These are phyloP conservation scores for Tylopilus sp. DNA, from an alignment of 1,284 basidiomycete genomes.

Conservation along the genomic window DNA sequence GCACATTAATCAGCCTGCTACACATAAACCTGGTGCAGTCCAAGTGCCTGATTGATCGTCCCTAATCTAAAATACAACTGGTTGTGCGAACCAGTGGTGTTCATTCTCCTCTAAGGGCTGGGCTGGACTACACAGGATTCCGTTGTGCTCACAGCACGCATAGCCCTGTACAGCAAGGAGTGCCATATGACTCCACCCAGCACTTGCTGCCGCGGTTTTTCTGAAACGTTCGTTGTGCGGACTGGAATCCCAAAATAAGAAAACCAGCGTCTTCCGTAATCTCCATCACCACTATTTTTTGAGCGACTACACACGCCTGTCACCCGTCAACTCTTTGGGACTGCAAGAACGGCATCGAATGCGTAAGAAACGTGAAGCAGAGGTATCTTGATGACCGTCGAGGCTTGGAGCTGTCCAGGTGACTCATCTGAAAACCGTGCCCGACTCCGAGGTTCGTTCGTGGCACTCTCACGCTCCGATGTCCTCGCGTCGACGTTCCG, in stretches of 20 bases:
- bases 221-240: neutral
- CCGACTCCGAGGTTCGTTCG: neutral
- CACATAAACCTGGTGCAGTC: neutral
- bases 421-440: neutral
- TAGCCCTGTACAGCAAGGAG: slow-evolving; percentile 23
- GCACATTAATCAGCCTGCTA: neutral
- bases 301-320: neutral
- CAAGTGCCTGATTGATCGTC: neutral
- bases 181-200: neutral
- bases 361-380: neutral
- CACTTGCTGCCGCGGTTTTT: neutral
- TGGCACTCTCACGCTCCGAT: neutral
- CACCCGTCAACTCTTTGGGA: neutral
- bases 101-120: neutral
- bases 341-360: neutral
- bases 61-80: neutral
- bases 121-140: slow-evolving; percentile 14
- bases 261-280: neutral
- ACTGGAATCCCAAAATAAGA: neutral
- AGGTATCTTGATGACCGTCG: neutral
- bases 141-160: slow-evolving; percentile 14
- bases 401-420: neutral
- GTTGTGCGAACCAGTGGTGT: neutral
- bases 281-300: neutral
- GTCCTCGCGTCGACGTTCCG: neutral